phyloP scores from a whole-genome alignment of 345 rosid genomes.

The Salix suchowensis region DNA sequence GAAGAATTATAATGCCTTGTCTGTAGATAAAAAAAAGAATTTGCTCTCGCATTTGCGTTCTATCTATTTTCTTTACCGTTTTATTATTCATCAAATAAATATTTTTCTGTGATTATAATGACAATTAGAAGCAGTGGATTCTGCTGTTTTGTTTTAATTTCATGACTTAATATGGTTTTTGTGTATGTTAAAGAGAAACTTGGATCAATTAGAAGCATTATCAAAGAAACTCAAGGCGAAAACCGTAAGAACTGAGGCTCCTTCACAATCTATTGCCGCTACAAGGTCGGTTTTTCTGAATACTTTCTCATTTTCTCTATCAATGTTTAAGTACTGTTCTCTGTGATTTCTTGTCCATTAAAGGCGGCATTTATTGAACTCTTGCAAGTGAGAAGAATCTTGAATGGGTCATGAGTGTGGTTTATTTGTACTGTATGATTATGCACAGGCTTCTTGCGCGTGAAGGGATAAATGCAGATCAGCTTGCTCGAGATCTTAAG shows the following conservation, averaged over 20 bases:
- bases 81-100: not conserved
- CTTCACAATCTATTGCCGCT: constrained; percentile 93
- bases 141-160: constrained; percentile 12
- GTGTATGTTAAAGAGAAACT: constrained; percentile 61
- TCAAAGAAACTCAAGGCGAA: constrained; percentile 96
- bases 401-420: not conserved
- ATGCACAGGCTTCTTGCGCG: constrained; percentile 80
- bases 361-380: not conserved
- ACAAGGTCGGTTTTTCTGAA: constrained; percentile 52
- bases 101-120: not conserved
- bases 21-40: too few species aligned
- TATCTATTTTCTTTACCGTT: not conserved
- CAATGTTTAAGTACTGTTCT: not conserved
- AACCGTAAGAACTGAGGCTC: constrained; percentile 77
- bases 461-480: constrained; percentile 96
- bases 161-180: constrained; percentile 10
- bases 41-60: not conserved
- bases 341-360: not conserved
- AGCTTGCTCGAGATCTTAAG: constrained; percentile 89
- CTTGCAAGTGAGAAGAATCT: not conserved
- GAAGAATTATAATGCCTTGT: not conserved
- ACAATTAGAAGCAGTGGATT: not conserved
- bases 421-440: not conserved
- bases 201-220: constrained; percentile 88
- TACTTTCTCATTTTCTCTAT: not conserved